Base-by-base conservation (phyloP, 495 filamentous ascomycete genomes). In the Aspergillus indologenus region DNA sequence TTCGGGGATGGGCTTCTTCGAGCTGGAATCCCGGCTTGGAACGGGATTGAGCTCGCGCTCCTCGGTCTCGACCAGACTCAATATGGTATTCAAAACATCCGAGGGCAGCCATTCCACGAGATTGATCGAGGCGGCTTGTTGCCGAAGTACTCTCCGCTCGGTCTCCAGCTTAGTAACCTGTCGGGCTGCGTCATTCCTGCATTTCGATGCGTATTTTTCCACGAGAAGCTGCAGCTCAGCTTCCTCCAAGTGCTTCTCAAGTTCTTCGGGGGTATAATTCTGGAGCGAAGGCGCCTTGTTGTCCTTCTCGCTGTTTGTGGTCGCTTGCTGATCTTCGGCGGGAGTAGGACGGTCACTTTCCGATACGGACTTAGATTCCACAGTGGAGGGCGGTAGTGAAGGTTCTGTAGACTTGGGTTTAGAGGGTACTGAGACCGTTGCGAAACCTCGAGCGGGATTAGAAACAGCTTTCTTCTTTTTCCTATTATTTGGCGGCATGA, bases 391-490 rank as follows among this genome's bases (percentile, higher is more conserved):
- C 5, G 71, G 62, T 11, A 68, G 66, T 20, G 72, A 69, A 3
- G 70, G 64, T 17, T 68, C 68, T 29, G 56, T 61, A 31, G 65
- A 56, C 57, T 79, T 79, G 14, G 73, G 71, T 72, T 95, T 96
- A 8, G 89, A 93, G 43, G 91, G 88, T 51, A 90, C 80, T 14
- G 93, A 97, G 15, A 90, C 92, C 2, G 94, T 98, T 59, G 92
- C 91, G 76, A 97, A 91, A 9, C 91, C 92, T 65, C 94, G 83
- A 45, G 90, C 89, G 24, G 93, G 90, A 71, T 96, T 97, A 18
- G 85, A 79, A 17, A 79, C 81, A 47, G 88, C 76, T 78, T 96
- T 96, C 73, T 90, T 93, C 72, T 94, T 88, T 73, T 90, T 98
- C 76, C 91, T 95, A 67, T 86, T 89, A 60, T 85, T 87, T 15